Evolutionary conservation across 345 rosid species (phyloP).

Genomic region (Aquilaria sinensis): DNA sequence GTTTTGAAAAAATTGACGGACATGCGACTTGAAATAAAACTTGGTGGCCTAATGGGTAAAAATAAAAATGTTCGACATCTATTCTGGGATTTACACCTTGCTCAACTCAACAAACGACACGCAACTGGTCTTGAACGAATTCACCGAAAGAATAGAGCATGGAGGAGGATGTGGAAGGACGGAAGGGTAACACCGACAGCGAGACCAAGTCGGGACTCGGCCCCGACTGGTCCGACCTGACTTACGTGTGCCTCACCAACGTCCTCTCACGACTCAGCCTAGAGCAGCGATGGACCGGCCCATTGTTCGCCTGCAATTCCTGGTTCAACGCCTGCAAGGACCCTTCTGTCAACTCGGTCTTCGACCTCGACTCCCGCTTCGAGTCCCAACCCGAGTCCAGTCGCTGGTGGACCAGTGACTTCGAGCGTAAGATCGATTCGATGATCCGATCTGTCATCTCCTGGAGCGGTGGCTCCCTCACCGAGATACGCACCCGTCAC

Average conservation of each 20-base stretch:
- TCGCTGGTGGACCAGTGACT: slow-evolving; percentile 59
- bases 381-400: slow-evolving; percentile 40
- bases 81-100: too few relatives aligned
- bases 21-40: too few relatives aligned
- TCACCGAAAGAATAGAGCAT: too few relatives aligned
- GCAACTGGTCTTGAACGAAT: too few relatives aligned
- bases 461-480: slow-evolving; percentile 59
- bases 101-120: too few relatives aligned
- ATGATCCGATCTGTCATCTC: slow-evolving; percentile 55
- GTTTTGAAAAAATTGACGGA: too few relatives aligned
- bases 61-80: too few relatives aligned
- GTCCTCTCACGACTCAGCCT: slow-evolving; percentile 60
- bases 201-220: slow-evolving; percentile 17
- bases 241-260: slow-evolving; percentile 63
- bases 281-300: slow-evolving; percentile 70
- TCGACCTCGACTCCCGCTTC: slow-evolving; percentile 68
- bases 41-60: too few relatives aligned
- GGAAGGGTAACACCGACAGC: background rate
- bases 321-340: slow-evolving; percentile 68
- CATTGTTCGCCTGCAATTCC: slow-evolving; percentile 66
- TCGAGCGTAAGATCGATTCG: slow-evolving; percentile 63
- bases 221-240: slow-evolving; percentile 67
- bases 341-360: slow-evolving; percentile 49
- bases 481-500: slow-evolving; percentile 60
- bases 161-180: background rate